Conservation (phyloP, 129 eudicot species). For the Dittrichia graveolens region DNA sequence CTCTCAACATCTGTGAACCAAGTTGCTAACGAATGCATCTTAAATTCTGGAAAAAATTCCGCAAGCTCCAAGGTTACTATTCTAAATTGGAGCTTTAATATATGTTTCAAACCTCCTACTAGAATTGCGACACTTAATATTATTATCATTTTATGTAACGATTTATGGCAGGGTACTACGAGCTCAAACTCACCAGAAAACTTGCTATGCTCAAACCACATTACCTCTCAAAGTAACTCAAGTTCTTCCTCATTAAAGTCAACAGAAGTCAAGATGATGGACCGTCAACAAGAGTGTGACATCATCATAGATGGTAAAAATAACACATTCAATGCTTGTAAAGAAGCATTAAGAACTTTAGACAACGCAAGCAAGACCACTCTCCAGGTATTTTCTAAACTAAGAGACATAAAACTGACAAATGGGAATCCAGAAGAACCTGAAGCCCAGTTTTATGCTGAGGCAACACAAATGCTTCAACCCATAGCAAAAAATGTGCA, state of each 20-base stretch:
- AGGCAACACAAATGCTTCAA: conserved; percentile 53
- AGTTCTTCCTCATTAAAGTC: conserved; percentile 23
- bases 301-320: conserved; percentile 15
- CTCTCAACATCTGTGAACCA: conserved; percentile 29
- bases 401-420: conserved; percentile 29
- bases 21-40: conserved; percentile 19
- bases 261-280: conserved; percentile 21
- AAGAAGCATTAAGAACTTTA: conserved; percentile 52
- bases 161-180: conserved; percentile 16
- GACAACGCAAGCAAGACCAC: conserved; percentile 56
- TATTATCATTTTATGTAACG: neutral
- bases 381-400: conserved; percentile 42
- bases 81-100: neutral
- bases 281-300: conserved; percentile 31
- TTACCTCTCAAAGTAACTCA: conserved; percentile 17
- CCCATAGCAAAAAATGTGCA: conserved; percentile 55
- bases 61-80: conserved; percentile 40
- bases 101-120: neutral
- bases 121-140: neutral
- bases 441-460: conserved; percentile 45
- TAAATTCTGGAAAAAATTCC: conserved; percentile 20
- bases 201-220: neutral
- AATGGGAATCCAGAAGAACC: conserved; percentile 27
- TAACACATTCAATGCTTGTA: conserved; percentile 40
- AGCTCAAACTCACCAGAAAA: conserved; percentile 25